Conservation (phyloP, 2,329 filamentous ascomycete species). For the Phyllachora maydis region DNA sequence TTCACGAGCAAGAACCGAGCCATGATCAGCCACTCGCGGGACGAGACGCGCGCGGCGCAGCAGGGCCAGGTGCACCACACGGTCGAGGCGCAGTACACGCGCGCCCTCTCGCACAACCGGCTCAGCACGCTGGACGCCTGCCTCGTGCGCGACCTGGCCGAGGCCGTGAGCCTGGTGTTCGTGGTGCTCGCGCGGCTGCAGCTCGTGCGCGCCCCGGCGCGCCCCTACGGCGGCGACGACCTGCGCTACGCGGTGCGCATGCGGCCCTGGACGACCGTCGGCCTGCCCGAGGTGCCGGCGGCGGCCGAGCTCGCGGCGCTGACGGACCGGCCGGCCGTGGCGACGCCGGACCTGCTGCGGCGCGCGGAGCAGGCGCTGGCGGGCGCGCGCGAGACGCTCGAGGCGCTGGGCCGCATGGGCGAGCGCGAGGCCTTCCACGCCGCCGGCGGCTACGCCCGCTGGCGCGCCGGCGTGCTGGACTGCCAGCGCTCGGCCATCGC, state of each 20-base stretch:
- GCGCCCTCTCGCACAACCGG: constrained; percentile 33
- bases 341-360: constrained; percentile 18
- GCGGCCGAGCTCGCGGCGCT: constrained; percentile 36
- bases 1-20: constrained; percentile 55
- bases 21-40: constrained; percentile 28
- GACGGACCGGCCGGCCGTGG: constrained; percentile 16
- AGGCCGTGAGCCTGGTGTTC: constrained; percentile 41
- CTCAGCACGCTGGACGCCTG: constrained; percentile 43
- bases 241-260: constrained; percentile 70
- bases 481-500: constrained; percentile 51
- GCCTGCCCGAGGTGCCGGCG: constrained; percentile 43
- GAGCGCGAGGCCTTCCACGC: constrained; percentile 32
- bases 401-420: constrained; percentile 29
- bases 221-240: constrained; percentile 45
- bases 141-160: constrained; percentile 34
- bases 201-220: constrained; percentile 25
- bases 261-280: constrained; percentile 57
- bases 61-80: too few species aligned
- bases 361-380: constrained; percentile 22
- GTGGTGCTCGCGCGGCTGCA: constrained; percentile 37
- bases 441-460: constrained; percentile 36
- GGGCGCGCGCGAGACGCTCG: constrained; percentile 31
- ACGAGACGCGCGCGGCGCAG: constrained; percentile 11
- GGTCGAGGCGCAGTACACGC: constrained; percentile 21
- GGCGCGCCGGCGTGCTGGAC: constrained; percentile 36